Evolutionary conservation across 805 yeast genomes (phyloP), one percentile per base, ranked within the genome.

Genomic region (Sugiyamaella chiloensis): DNA sequence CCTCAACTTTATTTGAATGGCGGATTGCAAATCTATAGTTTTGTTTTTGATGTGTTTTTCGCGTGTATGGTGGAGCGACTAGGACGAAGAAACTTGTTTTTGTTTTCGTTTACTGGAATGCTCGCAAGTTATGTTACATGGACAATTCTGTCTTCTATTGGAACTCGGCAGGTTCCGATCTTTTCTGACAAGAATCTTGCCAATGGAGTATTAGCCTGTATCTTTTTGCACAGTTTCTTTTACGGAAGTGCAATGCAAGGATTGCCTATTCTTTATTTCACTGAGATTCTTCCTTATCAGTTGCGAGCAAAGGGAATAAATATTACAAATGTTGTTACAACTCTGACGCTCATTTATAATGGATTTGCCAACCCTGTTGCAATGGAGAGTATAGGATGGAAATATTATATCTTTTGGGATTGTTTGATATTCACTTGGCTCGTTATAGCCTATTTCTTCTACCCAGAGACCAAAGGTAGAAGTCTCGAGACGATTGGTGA

Each of bases 131-230:
- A 42, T 42, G 26, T 43, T 11, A 63, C 72, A 34, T 70, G 76
- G 74, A 75, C 79, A 1, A 55, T 60, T 7, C 57, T 72, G 26
- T 74, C 80, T 23, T 79, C 79, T 2, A 54, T 68, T 35, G 73
- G 71, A 57, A 73, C 68, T 53, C 59, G 70, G 56, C 60, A 67
- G 40, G 52, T 21, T 3, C 42, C 27, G 9, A 24, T 24, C 14
- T 39, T 34, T 19, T 34, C 37, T 4, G 39, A 32, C 5, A 9
- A 34, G 16, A 16, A 16, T 16, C 16, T 44, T 4, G 43, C 42
- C 17, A 20, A 24, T 9, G 48, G 40, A 3, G 48, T 45, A 7
- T 12, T 45, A 17, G 48, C 40, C 2, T 37, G 40, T 34, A 39
- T 45, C 41, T 46, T 29, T 36, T 17, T 46, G 5, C 42, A 26